A percentile compares a stretch with the other conserved stretches of the same genome.
These are phyloP conservation scores for Arctium minus DNA, from an alignment of 129 eudicot genomes.

Conservation along the genomic window DNA sequence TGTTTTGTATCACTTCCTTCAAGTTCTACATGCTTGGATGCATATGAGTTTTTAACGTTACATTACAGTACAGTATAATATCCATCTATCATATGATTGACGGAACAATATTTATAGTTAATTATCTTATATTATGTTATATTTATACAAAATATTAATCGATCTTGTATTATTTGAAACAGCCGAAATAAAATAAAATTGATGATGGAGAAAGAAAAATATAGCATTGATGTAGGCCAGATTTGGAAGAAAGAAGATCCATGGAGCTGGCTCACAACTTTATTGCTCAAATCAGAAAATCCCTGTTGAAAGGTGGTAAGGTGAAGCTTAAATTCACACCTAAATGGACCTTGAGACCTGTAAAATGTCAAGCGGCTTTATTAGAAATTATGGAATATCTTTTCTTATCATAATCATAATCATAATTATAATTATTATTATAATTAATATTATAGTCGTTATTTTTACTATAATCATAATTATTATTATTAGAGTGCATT, in stretches of 20 bases:
- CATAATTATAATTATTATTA: background rate
- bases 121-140: background rate
- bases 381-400: background rate
- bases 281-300: constrained; percentile 23
- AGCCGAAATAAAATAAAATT: background rate
- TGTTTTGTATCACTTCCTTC: background rate
- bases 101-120: background rate
- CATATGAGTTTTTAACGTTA: too few species aligned
- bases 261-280: background rate
- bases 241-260: background rate
- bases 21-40: background rate
- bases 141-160: too few species aligned
- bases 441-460: too few species aligned
- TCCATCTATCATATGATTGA: too few species aligned
- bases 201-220: background rate
- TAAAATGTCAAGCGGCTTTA: constrained; percentile 14
- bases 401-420: background rate
- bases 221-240: background rate
- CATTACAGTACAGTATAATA: too few species aligned
- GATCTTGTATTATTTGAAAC: background rate
- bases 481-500: too few species aligned
- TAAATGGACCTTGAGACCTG: constrained; percentile 31
- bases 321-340: constrained; percentile 23
- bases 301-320: constrained; percentile 29
- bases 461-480: too few species aligned